Evolutionary conservation across 352 stramenopile genomes (phyloP).

Genomic region (Phytopythium vexans): DNA sequence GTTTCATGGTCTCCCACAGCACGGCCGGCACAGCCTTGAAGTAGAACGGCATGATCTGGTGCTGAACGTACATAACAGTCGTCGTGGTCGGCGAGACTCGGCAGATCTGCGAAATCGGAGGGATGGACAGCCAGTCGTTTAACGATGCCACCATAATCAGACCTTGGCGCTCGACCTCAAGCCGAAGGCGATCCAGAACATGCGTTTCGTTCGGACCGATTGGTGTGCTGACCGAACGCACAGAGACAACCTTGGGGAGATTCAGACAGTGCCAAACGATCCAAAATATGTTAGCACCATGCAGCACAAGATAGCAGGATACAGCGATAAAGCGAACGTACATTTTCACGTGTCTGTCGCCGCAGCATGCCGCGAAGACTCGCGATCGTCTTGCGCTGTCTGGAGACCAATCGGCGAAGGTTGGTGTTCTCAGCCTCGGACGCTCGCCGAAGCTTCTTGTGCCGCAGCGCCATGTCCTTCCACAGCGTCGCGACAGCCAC

Average conservation of each 20-base stretch:
- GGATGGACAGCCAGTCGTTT: no score
- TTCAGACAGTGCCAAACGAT: neutral
- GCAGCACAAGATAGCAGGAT: no score
- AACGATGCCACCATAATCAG: no score
- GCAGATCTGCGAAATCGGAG: neutral
- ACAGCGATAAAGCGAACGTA: no score
- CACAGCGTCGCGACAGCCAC: neutral
- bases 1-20: neutral
- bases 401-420: neutral
- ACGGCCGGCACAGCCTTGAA: neutral
- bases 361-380: conserved; percentile 1
- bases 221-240: neutral
- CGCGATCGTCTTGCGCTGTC: neutral
- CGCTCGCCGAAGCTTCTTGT: neutral
- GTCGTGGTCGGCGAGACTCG: no score
- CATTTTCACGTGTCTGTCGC: no score
- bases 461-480: conserved; percentile 2
- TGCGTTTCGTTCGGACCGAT: neutral
- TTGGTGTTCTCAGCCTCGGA: conserved; percentile 4
- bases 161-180: no score
- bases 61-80: no score
- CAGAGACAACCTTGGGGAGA: no score
- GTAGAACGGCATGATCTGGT: conserved; percentile 1
- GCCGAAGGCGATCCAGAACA: no score
- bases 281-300: neutral